phyloP scores from a whole-genome alignment of 768 basidiomycete genomes.

The Aureoboletus auriporus region DNA sequence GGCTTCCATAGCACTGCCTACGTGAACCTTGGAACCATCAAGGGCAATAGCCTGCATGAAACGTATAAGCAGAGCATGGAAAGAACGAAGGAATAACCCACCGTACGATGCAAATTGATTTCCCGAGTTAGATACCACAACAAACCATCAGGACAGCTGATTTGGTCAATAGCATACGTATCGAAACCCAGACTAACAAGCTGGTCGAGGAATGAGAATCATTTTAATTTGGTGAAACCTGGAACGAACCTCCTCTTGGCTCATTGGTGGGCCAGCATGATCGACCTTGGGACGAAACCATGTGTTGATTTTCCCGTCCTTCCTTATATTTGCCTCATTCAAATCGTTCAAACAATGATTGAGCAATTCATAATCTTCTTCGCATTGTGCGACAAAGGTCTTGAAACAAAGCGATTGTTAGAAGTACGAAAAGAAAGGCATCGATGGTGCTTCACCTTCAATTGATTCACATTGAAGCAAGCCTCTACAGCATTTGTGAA shows the following conservation, averaged over 20 bases:
- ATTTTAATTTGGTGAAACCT: not conserved
- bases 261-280: constrained; percentile 50
- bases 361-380: constrained; percentile 74
- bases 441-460: constrained; percentile 50
- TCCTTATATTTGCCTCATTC: constrained; percentile 45
- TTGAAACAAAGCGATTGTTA: constrained; percentile 24
- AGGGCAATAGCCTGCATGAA: constrained; percentile 58
- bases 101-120: constrained; percentile 68
- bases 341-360: constrained; percentile 67
- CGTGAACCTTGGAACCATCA: constrained; percentile 45
- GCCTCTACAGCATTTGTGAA: constrained; percentile 73
- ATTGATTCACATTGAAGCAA: constrained; percentile 52
- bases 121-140: constrained; percentile 64
- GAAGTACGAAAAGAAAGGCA: not conserved
- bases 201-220: constrained; percentile 35
- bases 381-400: constrained; percentile 84
- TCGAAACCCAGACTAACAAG: constrained; percentile 64
- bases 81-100: constrained; percentile 31
- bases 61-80: not conserved
- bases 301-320: constrained; percentile 51
- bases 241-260: constrained; percentile 49
- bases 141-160: constrained; percentile 75
- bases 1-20: constrained; percentile 53
- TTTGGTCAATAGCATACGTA: constrained; percentile 77
- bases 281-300: constrained; percentile 58